Conservation (phyloP, 176 grass and related monocot species). For the Typha latifolia region DNA sequence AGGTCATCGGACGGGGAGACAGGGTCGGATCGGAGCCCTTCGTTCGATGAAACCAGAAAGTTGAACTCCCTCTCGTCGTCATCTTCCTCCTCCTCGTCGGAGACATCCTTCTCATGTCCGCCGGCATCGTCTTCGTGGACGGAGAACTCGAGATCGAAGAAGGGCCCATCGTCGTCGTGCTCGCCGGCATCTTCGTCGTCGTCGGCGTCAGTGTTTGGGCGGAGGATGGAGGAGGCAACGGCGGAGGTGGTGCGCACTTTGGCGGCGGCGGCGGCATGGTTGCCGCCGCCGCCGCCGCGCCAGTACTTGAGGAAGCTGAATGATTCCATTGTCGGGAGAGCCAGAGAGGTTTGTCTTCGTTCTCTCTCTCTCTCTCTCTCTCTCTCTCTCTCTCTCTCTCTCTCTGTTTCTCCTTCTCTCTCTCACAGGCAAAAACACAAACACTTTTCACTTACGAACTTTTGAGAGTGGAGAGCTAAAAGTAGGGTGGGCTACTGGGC, state of each 20-base stretch:
- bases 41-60: not conserved
- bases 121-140: slow-evolving; percentile 39
- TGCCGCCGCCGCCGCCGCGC: slow-evolving; percentile 36
- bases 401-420: not conserved
- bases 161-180: slow-evolving; percentile 69
- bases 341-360: not conserved
- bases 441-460: too few relatives aligned
- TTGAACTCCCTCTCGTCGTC: slow-evolving; percentile 18
- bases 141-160: slow-evolving; percentile 96
- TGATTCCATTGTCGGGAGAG: slow-evolving; percentile 55
- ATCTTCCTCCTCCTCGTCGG: slow-evolving; percentile 11
- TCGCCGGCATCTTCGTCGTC: slow-evolving; percentile 12
- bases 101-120: slow-evolving; percentile 30
- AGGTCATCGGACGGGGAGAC: slow-evolving; percentile 25
- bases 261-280: slow-evolving; percentile 6
- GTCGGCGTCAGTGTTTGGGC: slow-evolving; percentile 6
- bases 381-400: slow-evolving; percentile 6
- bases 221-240: slow-evolving; percentile 14
- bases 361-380: slow-evolving; percentile 7
- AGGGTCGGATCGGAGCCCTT: slow-evolving; percentile 10
- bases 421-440: not conserved
- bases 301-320: slow-evolving; percentile 87
- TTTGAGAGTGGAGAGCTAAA: slow-evolving; percentile 10
- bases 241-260: slow-evolving; percentile 16
- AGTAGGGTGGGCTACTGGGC: not conserved